Conservation (phyloP, 495 filamentous ascomycete genomes). For the Penicillium nucicola region DNA sequence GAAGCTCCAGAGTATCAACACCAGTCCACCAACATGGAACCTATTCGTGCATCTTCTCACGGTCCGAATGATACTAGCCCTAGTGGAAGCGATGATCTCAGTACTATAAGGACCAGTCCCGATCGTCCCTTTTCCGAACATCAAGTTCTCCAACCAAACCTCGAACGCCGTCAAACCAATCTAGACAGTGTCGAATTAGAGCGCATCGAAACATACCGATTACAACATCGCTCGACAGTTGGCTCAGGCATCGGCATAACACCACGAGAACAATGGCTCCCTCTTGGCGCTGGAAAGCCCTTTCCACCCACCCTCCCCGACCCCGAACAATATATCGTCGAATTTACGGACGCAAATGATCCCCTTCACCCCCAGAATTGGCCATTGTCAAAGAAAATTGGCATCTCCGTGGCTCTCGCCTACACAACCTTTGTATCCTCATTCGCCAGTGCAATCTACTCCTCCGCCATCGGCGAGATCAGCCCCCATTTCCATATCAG, state of each 20-base stretch:
- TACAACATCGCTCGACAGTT: constrained; percentile 34
- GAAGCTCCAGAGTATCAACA: not conserved
- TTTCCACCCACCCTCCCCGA: constrained; percentile 45
- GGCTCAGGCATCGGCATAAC: constrained; percentile 21
- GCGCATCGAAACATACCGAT: constrained; percentile 31
- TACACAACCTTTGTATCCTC: constrained; percentile 50
- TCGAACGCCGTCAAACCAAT: constrained; percentile 23
- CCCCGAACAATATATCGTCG: constrained; percentile 49
- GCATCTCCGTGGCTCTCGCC: constrained; percentile 34
- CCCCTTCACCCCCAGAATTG: constrained; percentile 54
- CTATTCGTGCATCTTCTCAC: not conserved
- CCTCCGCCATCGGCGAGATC: constrained; percentile 39
- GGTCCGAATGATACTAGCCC: not conserved
- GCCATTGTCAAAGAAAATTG: constrained; percentile 25
- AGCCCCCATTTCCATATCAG: constrained; percentile 44
- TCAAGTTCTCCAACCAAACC: not conserved
- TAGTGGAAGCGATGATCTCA: constrained; percentile 11
- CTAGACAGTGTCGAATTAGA: constrained; percentile 27
- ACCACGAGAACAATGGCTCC: constrained; percentile 27
- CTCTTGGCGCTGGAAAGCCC: constrained; percentile 38
- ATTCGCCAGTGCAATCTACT: constrained; percentile 54
- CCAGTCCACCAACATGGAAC: constrained; percentile 7
- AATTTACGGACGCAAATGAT: constrained; percentile 51
- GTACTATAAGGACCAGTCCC: not conserved
- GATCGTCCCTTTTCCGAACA: constrained; percentile 3